phyloP scores from a whole-genome alignment of 2,329 filamentous ascomycete genomes.

The Penicillium sp. region DNA sequence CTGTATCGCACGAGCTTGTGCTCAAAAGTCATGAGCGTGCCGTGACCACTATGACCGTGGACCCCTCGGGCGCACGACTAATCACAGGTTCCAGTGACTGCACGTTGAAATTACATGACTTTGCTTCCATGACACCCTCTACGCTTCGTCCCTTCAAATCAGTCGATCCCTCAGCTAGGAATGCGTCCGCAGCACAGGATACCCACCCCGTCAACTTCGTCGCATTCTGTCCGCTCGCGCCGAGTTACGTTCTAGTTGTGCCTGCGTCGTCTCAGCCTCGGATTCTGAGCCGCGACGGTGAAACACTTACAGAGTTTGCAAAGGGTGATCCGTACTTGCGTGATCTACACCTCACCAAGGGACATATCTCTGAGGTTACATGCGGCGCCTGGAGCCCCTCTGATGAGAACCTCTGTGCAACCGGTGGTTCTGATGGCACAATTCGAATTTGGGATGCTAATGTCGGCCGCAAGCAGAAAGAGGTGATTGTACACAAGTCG shows the following conservation, averaged over 20 bases:
- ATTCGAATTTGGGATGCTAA: slow-evolving; percentile 97
- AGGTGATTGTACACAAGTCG: slow-evolving; percentile 95
- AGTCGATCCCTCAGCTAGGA: slow-evolving; percentile 80
- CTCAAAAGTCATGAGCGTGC: slow-evolving; percentile 90
- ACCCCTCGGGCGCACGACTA: slow-evolving; percentile 80
- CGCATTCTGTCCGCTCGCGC: slow-evolving; percentile 80
- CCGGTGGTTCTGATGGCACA: slow-evolving; percentile 92
- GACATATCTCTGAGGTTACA: slow-evolving; percentile 89
- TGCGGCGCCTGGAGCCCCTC: slow-evolving; percentile 89
- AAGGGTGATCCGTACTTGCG: slow-evolving; percentile 98
- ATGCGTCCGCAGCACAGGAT: slow-evolving; percentile 70
- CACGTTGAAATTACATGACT: slow-evolving; percentile 89
- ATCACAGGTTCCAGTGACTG: slow-evolving; percentile 92
- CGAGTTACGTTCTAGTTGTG: slow-evolving; percentile 79
- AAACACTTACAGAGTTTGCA: slow-evolving; percentile 80
- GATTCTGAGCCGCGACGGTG: slow-evolving; percentile 85
- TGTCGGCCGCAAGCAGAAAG: slow-evolving; percentile 83
- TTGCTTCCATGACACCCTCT: slow-evolving; percentile 91
- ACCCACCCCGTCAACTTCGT: slow-evolving; percentile 86
- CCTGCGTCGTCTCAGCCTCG: slow-evolving; percentile 88
- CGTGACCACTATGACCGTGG: slow-evolving; percentile 80
- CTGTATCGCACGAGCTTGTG: slow-evolving; percentile 88
- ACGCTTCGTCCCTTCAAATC: slow-evolving; percentile 93
- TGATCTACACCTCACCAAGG: slow-evolving; percentile 97
- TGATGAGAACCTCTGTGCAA: slow-evolving; percentile 81